Base-by-base conservation (phyloP, 306 rosid species). In the Begonia masoniana region DNA sequence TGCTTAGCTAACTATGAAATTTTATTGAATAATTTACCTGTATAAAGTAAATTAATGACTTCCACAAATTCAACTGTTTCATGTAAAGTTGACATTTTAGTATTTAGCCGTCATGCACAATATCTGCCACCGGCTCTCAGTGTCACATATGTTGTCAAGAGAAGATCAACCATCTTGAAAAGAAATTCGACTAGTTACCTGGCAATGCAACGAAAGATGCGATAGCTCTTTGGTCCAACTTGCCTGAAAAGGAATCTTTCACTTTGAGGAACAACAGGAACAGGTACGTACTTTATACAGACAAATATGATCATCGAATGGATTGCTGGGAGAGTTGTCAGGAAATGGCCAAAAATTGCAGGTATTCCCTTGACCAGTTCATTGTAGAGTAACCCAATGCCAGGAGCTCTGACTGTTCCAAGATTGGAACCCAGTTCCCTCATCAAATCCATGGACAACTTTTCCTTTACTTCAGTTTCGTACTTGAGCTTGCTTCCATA, bases 191-290 rank as follows among this genome's bases (percentile, higher is more conserved):
- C 42, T 13, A 12, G 6, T 48, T 66, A 78, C 85, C 85, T 78
- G 74, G 95, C 95, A 73, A 89, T 85, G 76, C 95, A 89, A 41
- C 95, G 95, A 67, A 89, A 89, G 60, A 89, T 85, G 67, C 85
- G 95, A 65, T 80, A 89, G 66, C 72, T 70, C 77, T 82, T 85
- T 4, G 89, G 87, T 68, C 97, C 85, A 80, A 85, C 97, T 63
- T 95, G 80, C 52, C 97, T 82, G 67, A 89, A 89, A 67, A 89
- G 97, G 59, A 89, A 89, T 74, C 97, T 85, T 77, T 89, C 97
- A 74, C 95, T 78, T 67, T 89, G 97, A 54, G 95, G 95, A 57
- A 89, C 97, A 62, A 82, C 61, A 57, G 97, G 76, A 75, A 85
- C 83, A 3, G 97, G 97, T 47, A 89, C 88, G 50, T 85, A 89